Evolutionary conservation across 2,329 filamentous ascomycete genomes (phyloP).

Genomic region (Colletotrichum chlorophyti): DNA sequence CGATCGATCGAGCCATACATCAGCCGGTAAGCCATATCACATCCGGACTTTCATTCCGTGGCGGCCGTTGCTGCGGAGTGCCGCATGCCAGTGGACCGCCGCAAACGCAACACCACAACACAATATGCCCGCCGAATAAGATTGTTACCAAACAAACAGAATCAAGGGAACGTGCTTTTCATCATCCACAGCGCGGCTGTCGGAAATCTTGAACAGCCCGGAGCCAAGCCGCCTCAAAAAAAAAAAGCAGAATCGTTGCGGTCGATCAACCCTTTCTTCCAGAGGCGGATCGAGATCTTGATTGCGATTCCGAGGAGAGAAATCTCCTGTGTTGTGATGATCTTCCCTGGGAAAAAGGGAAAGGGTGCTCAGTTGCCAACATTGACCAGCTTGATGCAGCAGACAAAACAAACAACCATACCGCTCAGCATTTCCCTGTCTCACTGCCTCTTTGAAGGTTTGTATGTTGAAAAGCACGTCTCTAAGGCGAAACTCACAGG

Average conservation of each 20-base stretch:
- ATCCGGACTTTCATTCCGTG: constrained; percentile 9
- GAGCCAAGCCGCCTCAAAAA: neutral
- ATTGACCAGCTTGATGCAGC: too few relatives aligned
- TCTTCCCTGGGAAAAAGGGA: neutral
- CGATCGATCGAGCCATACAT: constrained; percentile 10
- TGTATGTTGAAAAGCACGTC: neutral
- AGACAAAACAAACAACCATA: neutral
- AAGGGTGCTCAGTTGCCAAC: neutral
- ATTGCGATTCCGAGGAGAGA: neutral
- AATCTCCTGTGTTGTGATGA: neutral
- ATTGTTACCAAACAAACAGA: constrained; percentile 25
- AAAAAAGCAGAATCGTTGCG: neutral
- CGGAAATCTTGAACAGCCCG: neutral
- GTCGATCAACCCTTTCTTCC: neutral
- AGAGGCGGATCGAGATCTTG: constrained; percentile 16
- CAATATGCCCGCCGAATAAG: constrained; percentile 15
- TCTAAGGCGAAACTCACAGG: neutral
- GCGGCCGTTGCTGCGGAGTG: constrained; percentile 22
- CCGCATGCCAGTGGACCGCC: constrained; percentile 15
- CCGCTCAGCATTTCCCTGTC: neutral
- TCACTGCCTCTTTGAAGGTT: neutral
- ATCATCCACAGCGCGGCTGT: constrained; percentile 5
- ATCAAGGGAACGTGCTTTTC: constrained; percentile 20
- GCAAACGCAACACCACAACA: constrained; percentile 23
- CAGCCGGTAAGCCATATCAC: constrained; percentile 6